Evolutionary conservation across 2,329 filamentous ascomycete species (phyloP).

Genomic region (Fusarium keratoplasticum): DNA sequence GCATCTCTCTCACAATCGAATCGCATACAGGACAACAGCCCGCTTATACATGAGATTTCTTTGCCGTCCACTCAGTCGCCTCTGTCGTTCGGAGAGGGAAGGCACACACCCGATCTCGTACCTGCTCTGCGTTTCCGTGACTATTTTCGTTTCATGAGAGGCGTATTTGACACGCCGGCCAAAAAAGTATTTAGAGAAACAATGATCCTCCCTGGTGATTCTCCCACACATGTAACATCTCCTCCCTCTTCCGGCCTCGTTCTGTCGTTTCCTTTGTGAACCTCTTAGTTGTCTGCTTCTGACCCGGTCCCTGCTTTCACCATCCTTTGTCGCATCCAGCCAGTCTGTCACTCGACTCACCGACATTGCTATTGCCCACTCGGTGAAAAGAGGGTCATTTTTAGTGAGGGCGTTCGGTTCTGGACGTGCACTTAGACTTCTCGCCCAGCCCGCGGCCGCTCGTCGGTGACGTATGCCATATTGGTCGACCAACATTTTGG

Average conservation of each 20-base stretch:
- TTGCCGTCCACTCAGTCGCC: constrained; percentile 11
- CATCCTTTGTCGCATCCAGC: neutral
- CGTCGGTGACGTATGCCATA: constrained; percentile 42
- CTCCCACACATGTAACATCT: constrained; percentile 9
- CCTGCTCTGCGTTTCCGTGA: constrained; percentile 16
- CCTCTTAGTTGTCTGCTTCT: neutral
- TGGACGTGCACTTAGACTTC: constrained; percentile 38
- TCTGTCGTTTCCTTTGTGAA: constrained; percentile 22
- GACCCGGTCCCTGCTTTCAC: constrained; percentile 8
- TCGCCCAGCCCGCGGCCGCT: constrained; percentile 35
- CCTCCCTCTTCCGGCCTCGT: constrained; percentile 7
- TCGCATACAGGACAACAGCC: neutral
- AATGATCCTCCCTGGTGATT: constrained; percentile 19
- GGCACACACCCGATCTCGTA: constrained; percentile 22
- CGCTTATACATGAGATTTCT: constrained; percentile 5
- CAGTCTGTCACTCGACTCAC: constrained; percentile 25
- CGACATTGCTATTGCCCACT: constrained; percentile 28
- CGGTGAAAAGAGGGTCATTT: constrained; percentile 28
- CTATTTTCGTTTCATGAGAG: constrained; percentile 26
- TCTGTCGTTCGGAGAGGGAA: constrained; percentile 12
- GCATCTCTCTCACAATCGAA: constrained; percentile 1
- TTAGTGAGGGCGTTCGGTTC: constrained; percentile 35
- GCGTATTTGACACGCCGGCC: constrained; percentile 11
- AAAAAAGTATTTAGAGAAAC: constrained; percentile 37
- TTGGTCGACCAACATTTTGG: constrained; percentile 16